Base-by-base conservation (phyloP, 768 basidiomycete genomes). In the Lactifluus piperatus region DNA sequence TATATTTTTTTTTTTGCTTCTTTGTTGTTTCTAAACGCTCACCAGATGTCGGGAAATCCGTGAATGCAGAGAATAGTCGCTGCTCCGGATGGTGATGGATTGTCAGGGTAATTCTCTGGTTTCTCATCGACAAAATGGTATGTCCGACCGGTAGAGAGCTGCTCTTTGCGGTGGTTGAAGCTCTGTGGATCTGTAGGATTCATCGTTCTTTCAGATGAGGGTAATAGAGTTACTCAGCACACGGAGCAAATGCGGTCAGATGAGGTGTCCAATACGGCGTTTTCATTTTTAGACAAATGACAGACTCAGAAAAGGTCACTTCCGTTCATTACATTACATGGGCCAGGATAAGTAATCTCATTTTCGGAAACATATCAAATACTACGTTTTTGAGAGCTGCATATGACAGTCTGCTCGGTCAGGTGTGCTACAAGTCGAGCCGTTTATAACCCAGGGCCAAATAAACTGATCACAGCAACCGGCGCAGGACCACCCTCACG, bases 51-150 rank as follows among this genome's bases (percentile, higher is more conserved):
- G 14, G 90, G 89, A 68, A 91, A 91, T 1, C 90, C 89, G 67
- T 92, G 90, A 18, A 91, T 62, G 67, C 85, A 86, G n/a, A 91
- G 75, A 7, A 91, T 62, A 2, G 87, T 83, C 1, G n/a, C n/a
- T n/a, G n/a, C n/a, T n/a, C n/a, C n/a, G n/a, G n/a, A n/a, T n/a
- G 73, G 72, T 7, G 72, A 66, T 30, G 71, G 67, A 14, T 74
- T 70, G 62, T 77, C 70, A 41, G 24, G 43, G 62, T 77, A 75
- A 44, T 70, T 59, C 16, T 56, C 62, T 5, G 86, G 85, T n/a
- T 74, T 62, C 69, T 89, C 81, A 68, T 90, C 87, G 60, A 88
- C 75, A 70, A 86, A 88, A 64, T 87, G 85, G 64, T 88, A 88
- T 7, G 74, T 76, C 36, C 79, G 73, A 4, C 85, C 84, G 0